These are phyloP conservation scores for Mucor velutinosus DNA, from an alignment of 371 early-diverging fungal species.

Conservation along the genomic window DNA sequence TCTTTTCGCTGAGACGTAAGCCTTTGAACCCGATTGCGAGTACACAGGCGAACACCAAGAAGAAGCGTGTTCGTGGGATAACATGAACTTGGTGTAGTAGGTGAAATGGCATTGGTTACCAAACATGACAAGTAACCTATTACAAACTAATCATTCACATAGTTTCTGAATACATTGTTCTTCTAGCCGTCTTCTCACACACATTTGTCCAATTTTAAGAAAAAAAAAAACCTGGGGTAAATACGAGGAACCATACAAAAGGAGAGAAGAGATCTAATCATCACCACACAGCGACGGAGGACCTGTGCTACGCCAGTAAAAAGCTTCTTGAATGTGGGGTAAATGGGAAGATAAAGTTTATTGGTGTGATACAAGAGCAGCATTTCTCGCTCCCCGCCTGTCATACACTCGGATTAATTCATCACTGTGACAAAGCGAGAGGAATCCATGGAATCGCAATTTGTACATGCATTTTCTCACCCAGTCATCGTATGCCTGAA, in stretches of 20 bases:
- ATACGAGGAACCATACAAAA: neutral
- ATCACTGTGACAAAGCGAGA: neutral
- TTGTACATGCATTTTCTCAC: neutral
- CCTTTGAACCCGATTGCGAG: neutral
- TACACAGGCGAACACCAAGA: neutral
- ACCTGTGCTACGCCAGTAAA: neutral
- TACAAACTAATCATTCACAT: neutral
- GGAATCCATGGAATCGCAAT: neutral
- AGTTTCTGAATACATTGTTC: neutral
- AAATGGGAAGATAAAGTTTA: neutral
- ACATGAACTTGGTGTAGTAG: neutral
- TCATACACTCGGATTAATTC: neutral
- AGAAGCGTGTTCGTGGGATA: neutral
- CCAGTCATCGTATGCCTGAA: neutral
- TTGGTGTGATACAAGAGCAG: neutral
- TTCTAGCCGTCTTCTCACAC: neutral
- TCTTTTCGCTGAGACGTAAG: no score
- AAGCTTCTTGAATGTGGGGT: neutral
- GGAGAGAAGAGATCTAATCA: neutral
- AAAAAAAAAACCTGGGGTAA: neutral
- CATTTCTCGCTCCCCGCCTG: neutral
- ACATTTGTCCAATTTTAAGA: conserved; percentile 1
- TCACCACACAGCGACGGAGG: neutral
- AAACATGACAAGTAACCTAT: neutral
- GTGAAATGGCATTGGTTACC: neutral